Evolutionary conservation across 2,329 filamentous ascomycete genomes (phyloP).

Genomic region (Clonostachys rhizophaga): DNA sequence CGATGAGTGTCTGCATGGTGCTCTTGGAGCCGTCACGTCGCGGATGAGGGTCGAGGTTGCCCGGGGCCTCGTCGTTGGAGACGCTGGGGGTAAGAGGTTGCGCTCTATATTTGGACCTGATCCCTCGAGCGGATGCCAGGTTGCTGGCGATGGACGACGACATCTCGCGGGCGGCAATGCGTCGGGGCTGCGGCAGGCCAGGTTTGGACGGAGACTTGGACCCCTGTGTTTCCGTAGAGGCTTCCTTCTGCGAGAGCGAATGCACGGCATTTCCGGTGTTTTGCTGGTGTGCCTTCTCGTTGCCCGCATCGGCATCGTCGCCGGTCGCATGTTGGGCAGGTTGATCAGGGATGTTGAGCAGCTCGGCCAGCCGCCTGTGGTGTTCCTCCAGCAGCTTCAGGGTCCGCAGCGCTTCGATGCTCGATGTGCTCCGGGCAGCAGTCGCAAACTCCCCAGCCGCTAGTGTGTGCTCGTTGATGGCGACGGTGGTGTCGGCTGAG

Average conservation of each 20-base stretch:
- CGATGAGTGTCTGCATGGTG: conserved; percentile 53
- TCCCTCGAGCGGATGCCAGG: conserved; percentile 79
- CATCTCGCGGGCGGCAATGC: conserved; percentile 60
- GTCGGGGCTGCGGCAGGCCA: conserved; percentile 33
- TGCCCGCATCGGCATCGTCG: conserved; percentile 16
- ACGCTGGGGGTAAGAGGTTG: conserved; percentile 68
- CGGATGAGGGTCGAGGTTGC: conserved; percentile 57
- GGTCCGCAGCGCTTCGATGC: conserved; percentile 73
- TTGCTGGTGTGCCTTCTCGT: conserved; percentile 11
- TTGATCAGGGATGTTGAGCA: conserved; percentile 65
- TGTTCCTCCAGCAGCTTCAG: conserved; percentile 82
- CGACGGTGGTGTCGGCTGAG: conserved; percentile 65
- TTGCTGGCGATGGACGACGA: conserved; percentile 86
- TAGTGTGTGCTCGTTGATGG: conserved; percentile 81
- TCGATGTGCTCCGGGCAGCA: conserved; percentile 67
- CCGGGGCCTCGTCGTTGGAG: conserved; percentile 69
- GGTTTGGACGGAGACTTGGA: conserved; percentile 16
- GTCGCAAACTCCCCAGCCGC: conserved; percentile 86
- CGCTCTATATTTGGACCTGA: conserved; percentile 59
- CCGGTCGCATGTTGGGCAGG: conserved; percentile 21
- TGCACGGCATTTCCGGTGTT: neutral
- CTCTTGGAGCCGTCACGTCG: conserved; percentile 43
- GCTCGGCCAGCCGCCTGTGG: conserved; percentile 76
- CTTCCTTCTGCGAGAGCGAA: conserved; percentile 12
- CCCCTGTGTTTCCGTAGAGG: conserved; percentile 9